Evolutionary conservation across 106 monocot species (phyloP).

Genomic region (Gastrodia elata): DNA sequence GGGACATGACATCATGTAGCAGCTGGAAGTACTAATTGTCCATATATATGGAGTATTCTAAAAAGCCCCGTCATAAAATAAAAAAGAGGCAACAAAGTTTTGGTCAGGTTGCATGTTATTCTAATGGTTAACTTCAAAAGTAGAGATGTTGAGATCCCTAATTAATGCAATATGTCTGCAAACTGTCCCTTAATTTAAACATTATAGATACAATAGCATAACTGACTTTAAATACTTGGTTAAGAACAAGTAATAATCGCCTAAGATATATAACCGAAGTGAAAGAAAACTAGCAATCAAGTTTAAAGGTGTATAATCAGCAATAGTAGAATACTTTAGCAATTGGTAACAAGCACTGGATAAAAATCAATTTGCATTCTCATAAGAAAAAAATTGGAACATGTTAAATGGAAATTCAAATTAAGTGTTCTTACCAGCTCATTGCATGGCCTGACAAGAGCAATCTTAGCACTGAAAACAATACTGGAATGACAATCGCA

Average conservation of each 20-base stretch:
- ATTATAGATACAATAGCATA: background rate
- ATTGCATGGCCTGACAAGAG: conserved; percentile 78
- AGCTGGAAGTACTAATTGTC: background rate
- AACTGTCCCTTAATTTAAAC: background rate
- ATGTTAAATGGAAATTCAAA: conserved; percentile 5
- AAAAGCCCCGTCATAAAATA: background rate
- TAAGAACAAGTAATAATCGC: background rate
- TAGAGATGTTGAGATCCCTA: background rate
- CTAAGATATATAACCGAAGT: background rate
- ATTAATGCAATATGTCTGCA: background rate
- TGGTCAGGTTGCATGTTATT: background rate
- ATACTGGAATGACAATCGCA: conserved; percentile 57
- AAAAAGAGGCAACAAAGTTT: background rate
- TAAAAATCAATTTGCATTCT: background rate
- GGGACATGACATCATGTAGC: background rate
- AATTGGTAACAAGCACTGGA: background rate
- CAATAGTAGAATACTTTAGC: background rate
- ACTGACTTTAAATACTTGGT: background rate
- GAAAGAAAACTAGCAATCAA: background rate
- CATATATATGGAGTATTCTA: background rate
- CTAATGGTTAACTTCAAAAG: background rate
- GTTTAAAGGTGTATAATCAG: background rate
- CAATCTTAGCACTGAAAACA: conserved; percentile 65
- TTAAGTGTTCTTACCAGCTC: conserved; percentile 59
- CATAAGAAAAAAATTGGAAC: background rate